Evolutionary conservation across 164 flowering plant species (phyloP).

Genomic region (Stephania cephalantha): DNA sequence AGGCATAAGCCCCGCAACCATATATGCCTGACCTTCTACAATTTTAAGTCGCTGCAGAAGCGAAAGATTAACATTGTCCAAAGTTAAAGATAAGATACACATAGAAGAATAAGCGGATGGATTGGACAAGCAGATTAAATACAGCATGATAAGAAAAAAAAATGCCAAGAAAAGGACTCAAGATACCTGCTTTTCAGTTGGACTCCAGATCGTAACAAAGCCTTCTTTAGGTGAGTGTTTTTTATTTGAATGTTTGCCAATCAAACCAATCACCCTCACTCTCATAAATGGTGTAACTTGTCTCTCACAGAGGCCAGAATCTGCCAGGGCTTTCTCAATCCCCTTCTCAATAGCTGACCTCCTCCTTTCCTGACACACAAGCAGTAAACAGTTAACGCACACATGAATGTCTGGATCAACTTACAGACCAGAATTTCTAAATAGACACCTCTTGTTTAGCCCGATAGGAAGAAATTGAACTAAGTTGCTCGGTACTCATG

Average conservation of each 20-base stretch:
- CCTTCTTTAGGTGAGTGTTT: conserved; percentile 38
- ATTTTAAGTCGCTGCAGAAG: conserved; percentile 53
- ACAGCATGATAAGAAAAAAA: background rate
- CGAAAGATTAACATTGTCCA: background rate
- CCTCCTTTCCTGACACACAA: conserved; percentile 47
- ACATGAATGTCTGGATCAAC: background rate
- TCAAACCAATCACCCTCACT: conserved; percentile 70
- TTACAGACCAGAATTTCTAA: conserved; percentile 7
- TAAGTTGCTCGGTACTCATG: conserved; percentile 74
- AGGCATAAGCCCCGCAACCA: conserved; percentile 57
- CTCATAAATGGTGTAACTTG: conserved; percentile 83
- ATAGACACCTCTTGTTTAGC: conserved; percentile 69
- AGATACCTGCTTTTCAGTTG: conserved; percentile 79
- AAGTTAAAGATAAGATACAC: background rate
- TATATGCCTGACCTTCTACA: conserved; percentile 75
- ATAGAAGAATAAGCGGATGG: background rate
- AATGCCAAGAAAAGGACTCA: background rate
- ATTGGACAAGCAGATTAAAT: background rate
- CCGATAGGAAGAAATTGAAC: conserved; percentile 54
- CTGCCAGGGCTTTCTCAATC: conserved; percentile 60
- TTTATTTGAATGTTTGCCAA: conserved; percentile 23
- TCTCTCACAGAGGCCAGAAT: conserved; percentile 61
- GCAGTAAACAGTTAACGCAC: conserved; percentile 2
- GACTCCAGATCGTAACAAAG: conserved; percentile 77
- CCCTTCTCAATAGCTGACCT: conserved; percentile 52